These are phyloP conservation scores for Aspergillus hortae DNA, from an alignment of 2,329 filamentous ascomycete species.

Conservation along the genomic window DNA sequence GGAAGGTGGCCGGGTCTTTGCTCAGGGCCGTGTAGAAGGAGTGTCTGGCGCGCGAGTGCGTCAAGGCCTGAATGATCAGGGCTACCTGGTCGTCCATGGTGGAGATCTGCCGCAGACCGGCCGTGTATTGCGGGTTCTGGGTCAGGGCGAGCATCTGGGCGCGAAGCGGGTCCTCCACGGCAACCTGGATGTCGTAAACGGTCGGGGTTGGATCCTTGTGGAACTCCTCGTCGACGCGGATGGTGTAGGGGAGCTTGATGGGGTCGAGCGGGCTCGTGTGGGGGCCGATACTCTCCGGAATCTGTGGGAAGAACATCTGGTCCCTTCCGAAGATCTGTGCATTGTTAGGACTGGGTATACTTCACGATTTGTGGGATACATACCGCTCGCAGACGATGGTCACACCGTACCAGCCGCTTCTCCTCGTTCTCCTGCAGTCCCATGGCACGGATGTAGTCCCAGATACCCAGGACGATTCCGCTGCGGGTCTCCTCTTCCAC, in stretches of 20 bases:
- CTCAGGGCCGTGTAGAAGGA: slow-evolving; percentile 77
- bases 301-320: slow-evolving; percentile 77
- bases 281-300: slow-evolving; percentile 73
- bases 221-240: slow-evolving; percentile 83
- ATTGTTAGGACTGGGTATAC: neutral
- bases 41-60: slow-evolving; percentile 84
- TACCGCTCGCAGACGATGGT: slow-evolving; percentile 75
- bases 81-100: slow-evolving; percentile 81
- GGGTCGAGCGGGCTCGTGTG: slow-evolving; percentile 79
- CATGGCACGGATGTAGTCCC: slow-evolving; percentile 88
- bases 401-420: slow-evolving; percentile 86
- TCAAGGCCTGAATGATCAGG: slow-evolving; percentile 74
- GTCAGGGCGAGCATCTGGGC: slow-evolving; percentile 63
- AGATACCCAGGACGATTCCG: slow-evolving; percentile 84
- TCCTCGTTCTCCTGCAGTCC: slow-evolving; percentile 92
- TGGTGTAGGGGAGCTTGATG: slow-evolving; percentile 82
- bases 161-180: slow-evolving; percentile 77
- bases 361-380: slow-evolving; percentile 23
- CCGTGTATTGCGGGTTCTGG: slow-evolving; percentile 65
- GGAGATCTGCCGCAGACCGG: slow-evolving; percentile 71
- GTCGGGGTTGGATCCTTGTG: slow-evolving; percentile 72
- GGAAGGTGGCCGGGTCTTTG: slow-evolving; percentile 77
- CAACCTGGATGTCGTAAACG: slow-evolving; percentile 84
- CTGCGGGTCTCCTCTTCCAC: slow-evolving; percentile 81
- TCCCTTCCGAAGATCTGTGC: slow-evolving; percentile 69